Conservation (phyloP, 1,284 basidiomycete genomes). For the Fomitopsis palustris region DNA sequence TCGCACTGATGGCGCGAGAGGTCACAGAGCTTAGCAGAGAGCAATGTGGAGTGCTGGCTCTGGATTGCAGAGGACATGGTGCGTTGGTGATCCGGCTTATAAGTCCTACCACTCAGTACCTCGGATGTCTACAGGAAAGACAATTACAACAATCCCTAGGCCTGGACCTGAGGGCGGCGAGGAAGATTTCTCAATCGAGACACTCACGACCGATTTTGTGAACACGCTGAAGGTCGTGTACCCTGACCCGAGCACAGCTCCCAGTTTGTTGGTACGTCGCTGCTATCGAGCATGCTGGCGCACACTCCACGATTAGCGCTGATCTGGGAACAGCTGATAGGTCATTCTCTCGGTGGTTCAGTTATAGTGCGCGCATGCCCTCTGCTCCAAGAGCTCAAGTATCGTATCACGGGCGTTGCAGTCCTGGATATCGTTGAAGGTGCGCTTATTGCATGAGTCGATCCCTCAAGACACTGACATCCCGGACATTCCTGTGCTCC, state of each 20-base stretch:
- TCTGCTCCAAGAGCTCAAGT: slow-evolving; percentile 61
- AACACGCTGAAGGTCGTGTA: slow-evolving; percentile 68
- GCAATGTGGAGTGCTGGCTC: slow-evolving; percentile 79
- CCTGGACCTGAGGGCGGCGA: slow-evolving; percentile 36
- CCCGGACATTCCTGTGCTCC: no score
- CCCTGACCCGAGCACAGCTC: slow-evolving; percentile 57
- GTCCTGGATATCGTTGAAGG: slow-evolving; percentile 98
- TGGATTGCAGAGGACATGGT: slow-evolving; percentile 92
- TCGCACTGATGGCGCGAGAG: slow-evolving; percentile 85
- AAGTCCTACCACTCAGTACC: neutral
- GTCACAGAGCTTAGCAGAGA: slow-evolving; percentile 59
- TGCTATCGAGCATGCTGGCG: neutral
- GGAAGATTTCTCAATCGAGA: slow-evolving; percentile 71
- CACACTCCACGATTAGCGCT: neutral
- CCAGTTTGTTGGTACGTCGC: slow-evolving; percentile 67
- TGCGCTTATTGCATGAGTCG: slow-evolving; percentile 23
- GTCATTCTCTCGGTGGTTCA: slow-evolving; percentile 91
- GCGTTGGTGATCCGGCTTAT: slow-evolving; percentile 20
- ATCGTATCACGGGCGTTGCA: slow-evolving; percentile 76
- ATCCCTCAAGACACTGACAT: neutral
- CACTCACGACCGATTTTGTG: slow-evolving; percentile 70
- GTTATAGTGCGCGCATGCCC: slow-evolving; percentile 77
- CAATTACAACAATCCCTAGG: slow-evolving; percentile 10
- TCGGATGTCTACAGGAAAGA: slow-evolving; percentile 25
- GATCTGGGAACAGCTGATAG: slow-evolving; percentile 56